A percentile compares a stretch with the other conserved stretches of the same genome.
Evolutionary conservation across 257 asterid species (phyloP).

Genomic region (Plantago ovata): DNA sequence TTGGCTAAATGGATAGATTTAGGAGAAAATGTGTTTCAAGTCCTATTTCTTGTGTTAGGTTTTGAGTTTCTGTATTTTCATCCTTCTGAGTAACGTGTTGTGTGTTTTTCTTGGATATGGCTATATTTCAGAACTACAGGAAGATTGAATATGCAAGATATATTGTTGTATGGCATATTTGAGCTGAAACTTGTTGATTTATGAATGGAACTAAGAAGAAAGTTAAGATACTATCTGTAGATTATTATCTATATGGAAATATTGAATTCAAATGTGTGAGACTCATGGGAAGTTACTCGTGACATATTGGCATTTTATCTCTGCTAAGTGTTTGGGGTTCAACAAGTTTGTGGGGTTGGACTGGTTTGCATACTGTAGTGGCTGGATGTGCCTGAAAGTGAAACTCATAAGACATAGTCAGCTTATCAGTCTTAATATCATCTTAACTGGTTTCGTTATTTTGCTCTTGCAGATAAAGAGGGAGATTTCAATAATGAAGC

Average conservation of each 20-base stretch:
- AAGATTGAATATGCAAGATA: too few relatives aligned
- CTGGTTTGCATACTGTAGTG: background rate
- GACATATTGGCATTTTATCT: background rate
- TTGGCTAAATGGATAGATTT: too few relatives aligned
- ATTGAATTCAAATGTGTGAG: background rate
- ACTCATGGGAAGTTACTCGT: background rate
- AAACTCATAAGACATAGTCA: too few relatives aligned
- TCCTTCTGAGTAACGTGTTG: background rate
- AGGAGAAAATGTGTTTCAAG: too few relatives aligned
- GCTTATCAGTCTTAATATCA: too few relatives aligned
- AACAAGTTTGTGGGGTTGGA: background rate
- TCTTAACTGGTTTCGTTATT: slow-evolving; percentile 11
- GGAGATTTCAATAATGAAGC: slow-evolving; percentile 97
- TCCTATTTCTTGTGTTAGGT: background rate
- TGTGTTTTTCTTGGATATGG: too few relatives aligned
- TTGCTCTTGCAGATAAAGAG: slow-evolving; percentile 73
- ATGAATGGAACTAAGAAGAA: background rate
- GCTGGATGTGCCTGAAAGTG: background rate
- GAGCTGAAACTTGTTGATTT: slow-evolving; percentile 4
- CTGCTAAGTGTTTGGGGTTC: background rate
- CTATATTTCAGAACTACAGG: too few relatives aligned
- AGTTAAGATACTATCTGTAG: background rate
- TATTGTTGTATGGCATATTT: background rate
- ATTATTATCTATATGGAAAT: background rate
- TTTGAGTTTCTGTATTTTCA: background rate